Conservation (phyloP, 1,139 yeast genomes). For the Yarrowia galli region DNA sequence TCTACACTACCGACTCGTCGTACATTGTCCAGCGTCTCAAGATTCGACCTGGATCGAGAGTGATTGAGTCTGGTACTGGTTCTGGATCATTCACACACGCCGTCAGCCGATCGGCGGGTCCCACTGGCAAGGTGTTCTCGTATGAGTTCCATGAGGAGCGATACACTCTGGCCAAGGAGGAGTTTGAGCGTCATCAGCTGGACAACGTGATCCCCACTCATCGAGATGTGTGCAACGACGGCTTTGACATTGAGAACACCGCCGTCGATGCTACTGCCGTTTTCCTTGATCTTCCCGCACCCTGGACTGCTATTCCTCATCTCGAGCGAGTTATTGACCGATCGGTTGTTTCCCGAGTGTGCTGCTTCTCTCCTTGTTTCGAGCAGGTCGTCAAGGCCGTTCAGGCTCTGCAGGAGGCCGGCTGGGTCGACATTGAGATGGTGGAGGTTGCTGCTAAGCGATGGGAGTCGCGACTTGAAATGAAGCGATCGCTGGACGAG, state of each 20-base stretch:
- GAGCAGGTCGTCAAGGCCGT: slow-evolving; percentile 94
- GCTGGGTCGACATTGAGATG: slow-evolving; percentile 93
- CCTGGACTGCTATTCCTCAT: slow-evolving; percentile 94
- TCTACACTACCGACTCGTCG: slow-evolving; percentile 93
- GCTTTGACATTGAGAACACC: slow-evolving; percentile 65
- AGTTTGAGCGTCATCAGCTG: slow-evolving; percentile 76
- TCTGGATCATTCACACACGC: slow-evolving; percentile 96
- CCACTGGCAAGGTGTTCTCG: slow-evolving; percentile 71
- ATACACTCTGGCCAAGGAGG: slow-evolving; percentile 76
- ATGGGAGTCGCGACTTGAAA: slow-evolving; percentile 91
- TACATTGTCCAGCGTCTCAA: slow-evolving; percentile 84
- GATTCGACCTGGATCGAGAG: slow-evolving; percentile 75
- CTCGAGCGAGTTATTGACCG: slow-evolving; percentile 63
- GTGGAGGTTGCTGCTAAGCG: slow-evolving; percentile 86
- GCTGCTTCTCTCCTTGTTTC: slow-evolving; percentile 97
- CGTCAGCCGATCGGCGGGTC: slow-evolving; percentile 77
- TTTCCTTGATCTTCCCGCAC: slow-evolving; percentile 93
- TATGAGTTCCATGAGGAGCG: slow-evolving; percentile 93
- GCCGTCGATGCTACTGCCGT: slow-evolving; percentile 68
- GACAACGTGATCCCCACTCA: slow-evolving; percentile 70
- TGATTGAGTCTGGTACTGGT: slow-evolving; percentile 98
- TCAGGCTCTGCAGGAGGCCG: slow-evolving; percentile 70
- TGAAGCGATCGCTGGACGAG: slow-evolving; percentile 82
- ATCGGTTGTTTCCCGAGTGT: slow-evolving; percentile 66
- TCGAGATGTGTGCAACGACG: slow-evolving; percentile 90